Evolutionary conservation across 2,329 filamentous ascomycete species (phyloP).

Genomic region (Talaromyces funiculosus): DNA sequence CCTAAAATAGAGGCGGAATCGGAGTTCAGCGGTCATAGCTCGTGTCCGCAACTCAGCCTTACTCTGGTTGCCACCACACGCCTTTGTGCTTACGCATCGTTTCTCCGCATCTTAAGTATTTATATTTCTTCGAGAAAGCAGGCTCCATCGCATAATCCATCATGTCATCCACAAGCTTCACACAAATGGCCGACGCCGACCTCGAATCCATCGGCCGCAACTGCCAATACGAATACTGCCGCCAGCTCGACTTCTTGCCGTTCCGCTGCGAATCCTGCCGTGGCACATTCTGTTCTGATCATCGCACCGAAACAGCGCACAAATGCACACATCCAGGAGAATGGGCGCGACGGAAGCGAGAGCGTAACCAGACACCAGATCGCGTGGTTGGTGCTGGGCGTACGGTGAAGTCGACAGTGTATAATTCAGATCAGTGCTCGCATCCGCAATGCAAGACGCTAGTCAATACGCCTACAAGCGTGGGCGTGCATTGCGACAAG

Average conservation of each 20-base stretch:
- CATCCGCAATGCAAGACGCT: slow-evolving; percentile 47
- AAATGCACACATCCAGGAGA: slow-evolving; percentile 57
- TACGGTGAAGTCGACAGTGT: slow-evolving; percentile 48
- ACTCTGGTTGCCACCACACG: not conserved
- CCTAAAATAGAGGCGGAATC: not conserved
- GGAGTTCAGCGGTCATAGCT: not conserved
- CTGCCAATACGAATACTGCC: slow-evolving; percentile 87
- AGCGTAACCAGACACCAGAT: slow-evolving; percentile 24
- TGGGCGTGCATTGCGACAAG: slow-evolving; percentile 46
- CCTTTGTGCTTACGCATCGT: not conserved
- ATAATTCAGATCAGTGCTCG: slow-evolving; percentile 49
- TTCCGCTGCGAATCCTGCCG: slow-evolving; percentile 88
- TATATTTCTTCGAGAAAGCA: not conserved
- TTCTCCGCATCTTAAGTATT: not conserved
- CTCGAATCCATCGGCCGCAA: slow-evolving; percentile 81
- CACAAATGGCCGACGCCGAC: slow-evolving; percentile 54
- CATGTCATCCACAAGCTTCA: slow-evolving; percentile 25
- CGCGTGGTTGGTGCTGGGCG: not conserved
- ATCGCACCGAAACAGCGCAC: slow-evolving; percentile 80
- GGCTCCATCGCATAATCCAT: slow-evolving; percentile 12
- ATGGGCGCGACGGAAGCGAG: slow-evolving; percentile 51
- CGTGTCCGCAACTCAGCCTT: not conserved
- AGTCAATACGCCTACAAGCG: slow-evolving; percentile 47
- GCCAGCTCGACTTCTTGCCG: slow-evolving; percentile 91
- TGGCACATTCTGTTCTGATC: slow-evolving; percentile 83